Percentiles rank a stretch among this genome's conserved stretches.
These are phyloP conservation scores for Aspergillus funiculosus DNA, from an alignment of 495 filamentous ascomycete species.

Conservation along the genomic window DNA sequence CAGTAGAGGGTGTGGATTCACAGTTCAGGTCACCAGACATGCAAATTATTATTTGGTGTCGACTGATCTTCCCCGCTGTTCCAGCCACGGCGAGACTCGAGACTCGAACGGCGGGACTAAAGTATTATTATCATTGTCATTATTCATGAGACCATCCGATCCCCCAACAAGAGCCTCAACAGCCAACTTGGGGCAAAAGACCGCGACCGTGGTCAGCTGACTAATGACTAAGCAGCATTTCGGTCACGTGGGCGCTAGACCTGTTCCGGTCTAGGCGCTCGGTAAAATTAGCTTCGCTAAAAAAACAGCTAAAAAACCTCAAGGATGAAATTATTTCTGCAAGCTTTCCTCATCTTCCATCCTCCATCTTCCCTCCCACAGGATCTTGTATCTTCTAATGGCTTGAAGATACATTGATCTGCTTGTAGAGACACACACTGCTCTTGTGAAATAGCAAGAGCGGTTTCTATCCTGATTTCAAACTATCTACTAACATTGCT, in stretches of 20 bases:
- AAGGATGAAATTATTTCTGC: constrained; percentile 10
- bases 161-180: background rate
- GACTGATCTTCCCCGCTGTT: background rate
- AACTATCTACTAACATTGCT: constrained; percentile 4
- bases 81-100: background rate
- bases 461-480: no score
- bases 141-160: background rate
- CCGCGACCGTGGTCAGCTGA: background rate
- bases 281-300: constrained; percentile 22
- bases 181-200: no score
- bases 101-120: background rate
- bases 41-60: constrained; percentile 1
- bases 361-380: constrained; percentile 10
- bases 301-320: constrained; percentile 24
- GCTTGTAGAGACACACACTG: no score
- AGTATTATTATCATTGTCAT: background rate
- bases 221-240: constrained; percentile 2
- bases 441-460: no score
- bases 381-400: constrained; percentile 3
- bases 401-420: no score
- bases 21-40: constrained; percentile 18
- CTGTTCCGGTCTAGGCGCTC: constrained; percentile 7
- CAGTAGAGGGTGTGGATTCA: constrained; percentile 9
- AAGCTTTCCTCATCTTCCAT: no score
- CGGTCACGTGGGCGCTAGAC: background rate